A percentile compares a stretch with the other conserved stretches of the same genome.
Evolutionary conservation across 306 rosid species (phyloP).

Genomic region (Quercus cerris): DNA sequence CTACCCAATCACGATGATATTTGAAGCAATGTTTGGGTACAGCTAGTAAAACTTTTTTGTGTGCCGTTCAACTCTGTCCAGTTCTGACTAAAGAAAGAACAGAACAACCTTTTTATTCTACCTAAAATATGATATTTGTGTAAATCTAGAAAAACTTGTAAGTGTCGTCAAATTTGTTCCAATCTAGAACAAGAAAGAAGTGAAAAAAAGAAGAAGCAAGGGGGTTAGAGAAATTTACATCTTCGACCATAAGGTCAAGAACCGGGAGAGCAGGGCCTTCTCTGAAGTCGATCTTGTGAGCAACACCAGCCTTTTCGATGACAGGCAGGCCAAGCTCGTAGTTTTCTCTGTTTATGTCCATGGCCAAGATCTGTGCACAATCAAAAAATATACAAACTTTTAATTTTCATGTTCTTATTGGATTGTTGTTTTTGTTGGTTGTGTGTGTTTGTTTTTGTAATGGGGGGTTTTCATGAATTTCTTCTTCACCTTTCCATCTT

Average conservation of each 20-base stretch:
- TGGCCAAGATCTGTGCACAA: slow-evolving; percentile 70
- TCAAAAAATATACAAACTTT: background rate
- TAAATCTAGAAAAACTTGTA: too few relatives aligned
- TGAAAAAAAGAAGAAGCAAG: background rate
- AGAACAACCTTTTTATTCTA: too few relatives aligned
- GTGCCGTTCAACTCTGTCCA: too few relatives aligned
- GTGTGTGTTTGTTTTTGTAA: background rate
- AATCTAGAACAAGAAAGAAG: background rate
- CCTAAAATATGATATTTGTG: too few relatives aligned
- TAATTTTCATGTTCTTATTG: too few relatives aligned
- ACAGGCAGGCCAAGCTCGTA: slow-evolving; percentile 78
- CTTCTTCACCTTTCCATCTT: slow-evolving; percentile 72
- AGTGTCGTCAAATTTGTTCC: too few relatives aligned
- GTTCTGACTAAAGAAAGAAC: too few relatives aligned
- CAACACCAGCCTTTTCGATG: slow-evolving; percentile 77
- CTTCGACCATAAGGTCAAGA: slow-evolving; percentile 66
- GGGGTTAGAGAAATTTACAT: slow-evolving; percentile 34
- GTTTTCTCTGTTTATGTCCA: slow-evolving; percentile 89
- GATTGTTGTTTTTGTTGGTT: background rate
- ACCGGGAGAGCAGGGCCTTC: slow-evolving; percentile 96
- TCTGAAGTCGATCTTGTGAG: slow-evolving; percentile 85
- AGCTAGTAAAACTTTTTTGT: too few relatives aligned
- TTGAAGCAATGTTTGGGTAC: too few relatives aligned
- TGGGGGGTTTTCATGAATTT: too few relatives aligned
- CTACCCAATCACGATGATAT: too few relatives aligned